These are phyloP conservation scores for Plenodomus tracheiphilus DNA, from an alignment of 2,329 filamentous ascomycete genomes.

Conservation along the genomic window DNA sequence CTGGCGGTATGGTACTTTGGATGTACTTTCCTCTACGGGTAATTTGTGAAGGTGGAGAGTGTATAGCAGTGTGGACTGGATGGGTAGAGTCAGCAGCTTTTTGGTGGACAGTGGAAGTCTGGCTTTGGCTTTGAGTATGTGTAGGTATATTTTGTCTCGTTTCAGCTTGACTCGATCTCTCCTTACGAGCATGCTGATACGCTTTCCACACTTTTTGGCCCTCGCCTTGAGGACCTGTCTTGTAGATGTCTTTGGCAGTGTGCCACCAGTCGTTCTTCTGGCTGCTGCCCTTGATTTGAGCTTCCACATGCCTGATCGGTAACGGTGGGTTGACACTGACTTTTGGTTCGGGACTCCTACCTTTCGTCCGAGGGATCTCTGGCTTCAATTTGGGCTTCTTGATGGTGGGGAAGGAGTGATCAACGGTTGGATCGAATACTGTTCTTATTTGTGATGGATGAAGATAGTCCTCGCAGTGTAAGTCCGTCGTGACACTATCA, in stretches of 20 bases:
- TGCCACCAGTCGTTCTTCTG: constrained; percentile 1
- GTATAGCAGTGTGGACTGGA: constrained; percentile 1
- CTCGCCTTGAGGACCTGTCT: constrained; percentile 29
- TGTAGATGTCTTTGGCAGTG: constrained; percentile 24
- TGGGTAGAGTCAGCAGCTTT: background rate
- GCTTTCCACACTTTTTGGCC: constrained; percentile 26
- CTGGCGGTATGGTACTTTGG: background rate
- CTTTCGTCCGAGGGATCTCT: background rate
- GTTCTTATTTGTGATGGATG: constrained; percentile 1
- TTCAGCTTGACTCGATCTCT: constrained; percentile 1
- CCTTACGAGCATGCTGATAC: constrained; percentile 13
- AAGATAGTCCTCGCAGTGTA: background rate
- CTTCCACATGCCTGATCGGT: background rate
- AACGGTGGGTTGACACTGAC: background rate
- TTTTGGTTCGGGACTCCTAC: background rate
- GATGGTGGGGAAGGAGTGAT: background rate
- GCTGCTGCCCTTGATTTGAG: background rate
- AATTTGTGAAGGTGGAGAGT: background rate
- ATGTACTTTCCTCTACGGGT: background rate
- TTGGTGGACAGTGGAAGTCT: background rate
- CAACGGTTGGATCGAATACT: constrained; percentile 1
- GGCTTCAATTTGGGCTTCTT: background rate
- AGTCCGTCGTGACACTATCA: background rate
- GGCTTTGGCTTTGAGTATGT: background rate
- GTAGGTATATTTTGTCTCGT: background rate